Evolutionary conservation across 2,329 filamentous ascomycete species (phyloP).

Genomic region (Colletotrichum sansevieriae): DNA sequence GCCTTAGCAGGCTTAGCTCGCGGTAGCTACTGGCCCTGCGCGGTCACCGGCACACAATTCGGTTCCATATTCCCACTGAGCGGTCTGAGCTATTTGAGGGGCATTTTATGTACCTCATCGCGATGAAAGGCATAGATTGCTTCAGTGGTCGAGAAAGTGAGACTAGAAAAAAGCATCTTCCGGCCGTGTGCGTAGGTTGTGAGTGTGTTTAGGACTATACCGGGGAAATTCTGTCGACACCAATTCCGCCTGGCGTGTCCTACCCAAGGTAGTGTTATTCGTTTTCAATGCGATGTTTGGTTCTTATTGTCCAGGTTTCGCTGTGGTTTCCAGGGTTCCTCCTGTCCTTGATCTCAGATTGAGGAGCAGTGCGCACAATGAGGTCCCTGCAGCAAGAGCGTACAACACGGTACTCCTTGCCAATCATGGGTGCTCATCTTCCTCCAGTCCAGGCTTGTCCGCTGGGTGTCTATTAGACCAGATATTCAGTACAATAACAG

Average conservation of each 20-base stretch:
- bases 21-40: conserved; percentile 6
- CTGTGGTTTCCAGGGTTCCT: conserved; percentile 10
- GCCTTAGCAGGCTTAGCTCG: neutral
- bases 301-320: neutral
- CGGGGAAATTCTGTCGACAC: too few relatives aligned
- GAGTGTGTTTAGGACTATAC: too few relatives aligned
- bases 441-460: too few relatives aligned
- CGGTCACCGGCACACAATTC: conserved; percentile 29
- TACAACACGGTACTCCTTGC: neutral
- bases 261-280: neutral
- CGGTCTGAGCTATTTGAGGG: neutral
- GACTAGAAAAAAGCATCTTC: neutral
- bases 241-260: neutral
- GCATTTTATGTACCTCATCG: neutral
- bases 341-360: neutral
- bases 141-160: too few relatives aligned
- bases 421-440: neutral
- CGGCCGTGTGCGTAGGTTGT: too few relatives aligned
- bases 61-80: neutral
- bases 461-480: too few relatives aligned
- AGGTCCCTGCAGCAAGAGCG: neutral
- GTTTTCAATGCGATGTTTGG: neutral
- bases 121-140: too few relatives aligned
- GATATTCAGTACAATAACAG: too few relatives aligned
- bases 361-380: conserved; percentile 1